Evolutionary conservation across 2,329 filamentous ascomycete species (phyloP), one percentile per base, ranked within the genome.

Genomic region (Scolecobasidium constrictum): DNA sequence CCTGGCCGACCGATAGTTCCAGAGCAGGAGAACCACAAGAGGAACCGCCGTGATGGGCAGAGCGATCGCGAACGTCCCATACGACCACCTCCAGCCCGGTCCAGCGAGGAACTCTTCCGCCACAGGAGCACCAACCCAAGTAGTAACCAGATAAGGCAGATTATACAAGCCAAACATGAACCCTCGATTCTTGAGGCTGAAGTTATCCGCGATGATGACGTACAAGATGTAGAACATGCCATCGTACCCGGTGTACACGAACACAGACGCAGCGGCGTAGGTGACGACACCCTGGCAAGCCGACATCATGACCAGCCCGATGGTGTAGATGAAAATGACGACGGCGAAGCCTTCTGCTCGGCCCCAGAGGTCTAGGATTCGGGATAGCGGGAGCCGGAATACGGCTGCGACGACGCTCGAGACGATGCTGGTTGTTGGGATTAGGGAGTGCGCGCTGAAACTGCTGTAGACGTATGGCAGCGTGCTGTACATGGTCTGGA

Each of bases 151-250:
- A 51, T 78, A 81, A 1, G 81, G 80, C 0, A 80, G 75, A 33
- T 69, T 69, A 9, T 75, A 71, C 45, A 82, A 69, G 2, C 78
- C 76, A 35, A 77, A 73, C 51, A 79, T 72, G 42, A 85, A 66
- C 7, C 73, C 75, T 53, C 81, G 69, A 52, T 83, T 81, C 46
- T 72, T 69, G 33, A 85, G 63, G 16, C 69, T 69, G 0, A 79
- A 78, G 1, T 77, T 81, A 50, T 85, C 81, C 20, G 80, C 76
- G 46, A 80, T 74, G 53, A 84, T 76, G 20, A 85, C 71, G 46
- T 71, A 71, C 11, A 82, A 62, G 21, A 72, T 69, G 51, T 80
- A 83, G 36, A 68, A 67, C 19, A 83, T 60, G 7, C 77, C 77
- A 11, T 72, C 70, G 23, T 55, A 54, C 3, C 81, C 81, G 35